phyloP scores from a whole-genome alignment of 192 early-diverging fungal genomes.

The Piromyces finnis region DNA sequence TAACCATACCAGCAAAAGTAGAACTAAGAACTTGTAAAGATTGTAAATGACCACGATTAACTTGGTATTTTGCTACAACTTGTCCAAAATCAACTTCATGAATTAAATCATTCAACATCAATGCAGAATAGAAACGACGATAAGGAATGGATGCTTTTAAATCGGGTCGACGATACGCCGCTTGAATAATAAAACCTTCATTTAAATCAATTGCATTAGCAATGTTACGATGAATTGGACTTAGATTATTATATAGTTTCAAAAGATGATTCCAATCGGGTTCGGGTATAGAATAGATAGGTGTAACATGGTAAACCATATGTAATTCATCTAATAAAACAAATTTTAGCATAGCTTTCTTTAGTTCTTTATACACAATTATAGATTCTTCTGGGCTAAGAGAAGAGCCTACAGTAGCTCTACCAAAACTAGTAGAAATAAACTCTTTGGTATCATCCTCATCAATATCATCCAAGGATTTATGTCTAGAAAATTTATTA shows the following conservation, averaged over 20 bases:
- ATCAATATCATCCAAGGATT: not conserved
- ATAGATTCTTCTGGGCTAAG: conserved; percentile 13
- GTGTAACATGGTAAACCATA: conserved; percentile 12
- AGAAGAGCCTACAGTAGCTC: conserved; percentile 11
- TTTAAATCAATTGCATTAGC: conserved; percentile 3
- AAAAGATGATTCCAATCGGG: conserved; percentile 8
- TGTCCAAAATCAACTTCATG: conserved; percentile 12
- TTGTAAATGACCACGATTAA: conserved; percentile 11
- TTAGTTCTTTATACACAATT: conserved; percentile 11
- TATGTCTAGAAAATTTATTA: not conserved
- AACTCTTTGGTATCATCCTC: not conserved
- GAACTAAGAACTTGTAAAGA: conserved; percentile 7
- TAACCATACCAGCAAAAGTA: conserved; percentile 25
- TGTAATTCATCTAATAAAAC: conserved; percentile 17
- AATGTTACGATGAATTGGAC: conserved; percentile 3
- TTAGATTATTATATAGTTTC: not conserved
- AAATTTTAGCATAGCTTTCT: conserved; percentile 6
- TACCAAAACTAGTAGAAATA: conserved; percentile 8
- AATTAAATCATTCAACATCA: conserved; percentile 15
- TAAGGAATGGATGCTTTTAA: not conserved
- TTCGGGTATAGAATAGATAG: conserved; percentile 3
- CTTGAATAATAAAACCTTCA: conserved; percentile 5
- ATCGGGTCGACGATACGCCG: not conserved
- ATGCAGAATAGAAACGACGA: conserved; percentile 8
- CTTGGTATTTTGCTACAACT: conserved; percentile 10